Conservation (phyloP, 331 rosid species). For the Spiraea crenata region DNA sequence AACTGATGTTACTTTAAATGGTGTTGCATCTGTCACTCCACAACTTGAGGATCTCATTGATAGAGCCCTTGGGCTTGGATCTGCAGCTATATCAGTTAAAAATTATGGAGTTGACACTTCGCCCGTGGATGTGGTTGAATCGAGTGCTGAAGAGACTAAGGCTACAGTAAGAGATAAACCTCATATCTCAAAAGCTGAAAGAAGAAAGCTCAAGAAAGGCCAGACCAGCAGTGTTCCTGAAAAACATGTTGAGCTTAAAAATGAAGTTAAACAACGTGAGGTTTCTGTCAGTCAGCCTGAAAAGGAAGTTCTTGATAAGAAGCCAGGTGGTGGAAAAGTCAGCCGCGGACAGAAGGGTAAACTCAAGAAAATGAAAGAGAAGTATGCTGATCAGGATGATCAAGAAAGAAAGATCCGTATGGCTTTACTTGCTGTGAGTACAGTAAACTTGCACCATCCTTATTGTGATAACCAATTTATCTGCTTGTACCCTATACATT, state of each 20-base stretch:
- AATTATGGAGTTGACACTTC: conserved; percentile 47
- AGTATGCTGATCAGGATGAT: conserved; percentile 96
- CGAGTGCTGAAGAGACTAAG: conserved; percentile 48
- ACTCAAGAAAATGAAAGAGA: conserved; percentile 91
- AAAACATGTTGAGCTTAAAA: conserved; percentile 45
- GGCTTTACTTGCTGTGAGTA: conserved; percentile 97
- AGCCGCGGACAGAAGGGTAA: conserved; percentile 90
- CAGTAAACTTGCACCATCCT: conserved; percentile 19
- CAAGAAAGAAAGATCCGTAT: conserved; percentile 93
- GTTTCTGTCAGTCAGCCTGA: conserved; percentile 40
- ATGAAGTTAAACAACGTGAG: conserved; percentile 35
- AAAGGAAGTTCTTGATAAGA: conserved; percentile 50
- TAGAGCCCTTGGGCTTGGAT: conserved; percentile 91
- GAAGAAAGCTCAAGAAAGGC: conserved; percentile 86
- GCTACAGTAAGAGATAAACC: conserved; percentile 72
- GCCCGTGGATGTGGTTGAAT: conserved; percentile 42
- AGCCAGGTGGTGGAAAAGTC: conserved; percentile 57
- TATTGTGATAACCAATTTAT: neutral
- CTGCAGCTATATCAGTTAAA: conserved; percentile 51
- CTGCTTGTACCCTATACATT: conserved; percentile 2
- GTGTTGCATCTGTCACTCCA: conserved; percentile 53
- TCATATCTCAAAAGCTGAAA: conserved; percentile 84
- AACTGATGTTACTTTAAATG: conserved; percentile 37
- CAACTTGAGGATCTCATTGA: conserved; percentile 94
- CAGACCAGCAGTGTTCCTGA: conserved; percentile 43